These are phyloP conservation scores for Fusarium tanahbumbuense DNA, from an alignment of 2,329 filamentous ascomycete species.

Conservation along the genomic window DNA sequence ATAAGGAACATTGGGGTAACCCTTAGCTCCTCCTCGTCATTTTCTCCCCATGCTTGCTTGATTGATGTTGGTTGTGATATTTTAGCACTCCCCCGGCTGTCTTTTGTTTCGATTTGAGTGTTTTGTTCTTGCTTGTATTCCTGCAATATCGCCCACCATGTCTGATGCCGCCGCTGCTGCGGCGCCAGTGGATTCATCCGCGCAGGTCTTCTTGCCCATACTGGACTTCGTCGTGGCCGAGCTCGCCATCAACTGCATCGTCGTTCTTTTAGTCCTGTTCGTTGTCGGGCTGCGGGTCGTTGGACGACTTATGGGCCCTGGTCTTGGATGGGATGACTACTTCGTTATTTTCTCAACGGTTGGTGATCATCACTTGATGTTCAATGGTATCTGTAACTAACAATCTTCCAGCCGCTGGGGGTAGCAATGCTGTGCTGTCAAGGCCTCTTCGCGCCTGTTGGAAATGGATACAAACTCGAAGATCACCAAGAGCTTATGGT, in stretches of 20 bases:
- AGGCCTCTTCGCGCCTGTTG: conserved; percentile 43
- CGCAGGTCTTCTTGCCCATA: conserved; percentile 28
- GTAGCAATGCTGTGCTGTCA: conserved; percentile 46
- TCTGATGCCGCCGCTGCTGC: background rate
- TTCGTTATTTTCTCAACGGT: conserved; percentile 47
- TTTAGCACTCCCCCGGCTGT: background rate
- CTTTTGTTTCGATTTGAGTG: conserved; percentile 18
- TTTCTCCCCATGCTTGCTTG: background rate
- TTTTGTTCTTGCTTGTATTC: background rate
- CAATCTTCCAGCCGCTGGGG: conserved; percentile 37
- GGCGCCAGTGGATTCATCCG: conserved; percentile 27
- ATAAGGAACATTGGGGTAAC: conserved; percentile 25
- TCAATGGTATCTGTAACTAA: conserved; percentile 6
- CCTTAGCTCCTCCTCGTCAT: background rate
- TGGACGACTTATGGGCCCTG: conserved; percentile 48
- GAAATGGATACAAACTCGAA: conserved; percentile 45
- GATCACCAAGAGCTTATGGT: no score
- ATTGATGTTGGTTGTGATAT: background rate
- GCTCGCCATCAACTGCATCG: conserved; percentile 47
- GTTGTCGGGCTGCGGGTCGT: conserved; percentile 46
- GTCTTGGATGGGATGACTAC: conserved; percentile 50
- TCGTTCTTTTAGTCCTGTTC: conserved; percentile 48
- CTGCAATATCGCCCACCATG: conserved; percentile 1
- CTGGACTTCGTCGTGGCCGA: conserved; percentile 45
- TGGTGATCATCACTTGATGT: background rate